Base-by-base conservation (phyloP, 1,284 basidiomycete species). In the Ustilago esculenta region DNA sequence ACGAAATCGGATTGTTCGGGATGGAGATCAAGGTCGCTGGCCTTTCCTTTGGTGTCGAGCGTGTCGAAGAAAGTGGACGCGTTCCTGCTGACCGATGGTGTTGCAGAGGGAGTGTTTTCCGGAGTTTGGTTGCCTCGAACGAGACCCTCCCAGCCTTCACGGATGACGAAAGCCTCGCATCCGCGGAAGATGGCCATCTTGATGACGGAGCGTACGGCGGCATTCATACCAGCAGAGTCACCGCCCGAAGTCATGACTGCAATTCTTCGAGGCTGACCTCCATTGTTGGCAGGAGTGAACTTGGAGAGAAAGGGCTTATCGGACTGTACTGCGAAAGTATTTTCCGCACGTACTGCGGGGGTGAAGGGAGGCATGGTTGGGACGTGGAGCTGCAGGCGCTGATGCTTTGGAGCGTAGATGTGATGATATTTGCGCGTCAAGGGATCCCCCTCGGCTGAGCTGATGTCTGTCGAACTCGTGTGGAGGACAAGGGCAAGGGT, bases 141-240 rank as follows among this genome's bases (percentile, higher is more conserved):
- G 51, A 98, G 89, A 39, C 95, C 95, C 83, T 98, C 94, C 85
- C 96, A 98, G 36, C 95, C 95, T 85, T 98, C 96, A 36, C 95
- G 90, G 34, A 80, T 73, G 53, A 80, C 75, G 43, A 69, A 79
- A 9, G 78, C 74, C 27, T 77, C 63, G 56, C 69, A 77, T 37
- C 92, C 93, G 83, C 93, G 93, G 79, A 32, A 70, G 52, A 79
- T 69, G 46, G 79, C 80, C 78, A 81, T 79, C 60, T 80, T 81
- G 57, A 81, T 68, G 43, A 80, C 78, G 44, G 77, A 70, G 25
- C 76, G 66, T 3, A 81, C 76, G 40, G 71, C 71, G 34, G 78
- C 76, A 50, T 78, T 79, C 82, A 83, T 84, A 15, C 84, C 95
- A 41, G 96, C 94, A 82, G 91, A 92, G 85, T 98, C 95, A 76